A percentile compares a stretch with the other conserved stretches of the same genome.
phyloP scores from a whole-genome alignment of 331 rosid genomes.

The Erythrophleum ivorense region DNA sequence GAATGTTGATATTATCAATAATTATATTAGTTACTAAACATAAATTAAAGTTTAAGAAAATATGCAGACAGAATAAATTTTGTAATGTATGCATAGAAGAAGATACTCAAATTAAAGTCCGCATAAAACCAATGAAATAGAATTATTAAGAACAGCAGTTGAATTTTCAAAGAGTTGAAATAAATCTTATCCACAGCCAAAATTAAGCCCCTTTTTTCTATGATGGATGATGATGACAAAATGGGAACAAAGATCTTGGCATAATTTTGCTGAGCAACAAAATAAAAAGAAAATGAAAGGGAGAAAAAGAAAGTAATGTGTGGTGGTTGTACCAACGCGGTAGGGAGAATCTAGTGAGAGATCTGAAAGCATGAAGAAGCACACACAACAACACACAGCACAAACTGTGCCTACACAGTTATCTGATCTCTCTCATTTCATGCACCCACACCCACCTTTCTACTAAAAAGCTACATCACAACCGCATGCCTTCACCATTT shows the following conservation, averaged over 20 bases:
- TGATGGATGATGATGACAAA: slow-evolving; percentile 51
- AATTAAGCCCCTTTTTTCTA: too few species aligned
- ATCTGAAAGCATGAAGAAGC: slow-evolving; percentile 51
- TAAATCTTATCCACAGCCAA: too few species aligned
- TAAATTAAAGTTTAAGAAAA: too few species aligned
- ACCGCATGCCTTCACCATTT: slow-evolving; percentile 25
- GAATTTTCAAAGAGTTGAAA: too few species aligned
- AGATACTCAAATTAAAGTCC: too few species aligned
- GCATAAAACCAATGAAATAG: too few species aligned
- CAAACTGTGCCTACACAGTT: slow-evolving; percentile 28
- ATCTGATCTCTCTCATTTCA: slow-evolving; percentile 34
- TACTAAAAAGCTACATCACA: slow-evolving; percentile 31
- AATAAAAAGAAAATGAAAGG: slow-evolving; percentile 40
- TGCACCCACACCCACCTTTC: slow-evolving; percentile 38
- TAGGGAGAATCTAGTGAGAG: slow-evolving; percentile 84
- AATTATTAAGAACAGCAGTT: too few species aligned
- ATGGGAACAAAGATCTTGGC: slow-evolving; percentile 59
- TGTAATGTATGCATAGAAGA: too few species aligned
- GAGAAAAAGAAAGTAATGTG: slow-evolving; percentile 51
- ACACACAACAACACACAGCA: neutral
- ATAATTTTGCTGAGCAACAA: slow-evolving; percentile 19
- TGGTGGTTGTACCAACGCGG: slow-evolving; percentile 82
- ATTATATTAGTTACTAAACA: too few species aligned
- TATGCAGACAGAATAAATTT: too few species aligned
- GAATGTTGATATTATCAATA: too few species aligned